Evolutionary conservation across 352 stramenopile species (phyloP).

Genomic region (Peronospora farinosa): DNA sequence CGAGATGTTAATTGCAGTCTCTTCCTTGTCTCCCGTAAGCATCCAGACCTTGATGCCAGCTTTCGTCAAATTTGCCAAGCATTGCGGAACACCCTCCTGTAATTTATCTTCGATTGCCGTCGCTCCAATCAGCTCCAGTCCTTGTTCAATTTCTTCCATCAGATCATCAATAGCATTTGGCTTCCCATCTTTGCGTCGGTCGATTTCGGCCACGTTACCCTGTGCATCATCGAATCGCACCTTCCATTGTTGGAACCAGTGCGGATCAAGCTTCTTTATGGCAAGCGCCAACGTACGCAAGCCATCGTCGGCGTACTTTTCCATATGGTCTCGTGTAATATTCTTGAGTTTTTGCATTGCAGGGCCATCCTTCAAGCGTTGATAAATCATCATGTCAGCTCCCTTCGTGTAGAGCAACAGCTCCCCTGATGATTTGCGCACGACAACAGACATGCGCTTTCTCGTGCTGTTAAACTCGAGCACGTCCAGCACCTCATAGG

Average conservation of each 20-base stretch:
- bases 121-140: slow-evolving; percentile 78
- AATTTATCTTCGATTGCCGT: slow-evolving; percentile 92
- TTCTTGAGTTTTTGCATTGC: slow-evolving; percentile 47
- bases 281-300: slow-evolving; percentile 80
- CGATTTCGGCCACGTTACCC: slow-evolving; percentile 60
- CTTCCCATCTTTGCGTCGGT: slow-evolving; percentile 75
- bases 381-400: slow-evolving; percentile 92
- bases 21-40: slow-evolving; percentile 93
- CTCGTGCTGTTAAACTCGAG: slow-evolving; percentile 76
- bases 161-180: slow-evolving; percentile 69
- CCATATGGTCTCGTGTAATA: slow-evolving; percentile 69
- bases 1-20: slow-evolving; percentile 95
- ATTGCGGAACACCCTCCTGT: slow-evolving; percentile 85
- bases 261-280: slow-evolving; percentile 57
- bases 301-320: slow-evolving; percentile 78
- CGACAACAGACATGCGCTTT: slow-evolving; percentile 73
- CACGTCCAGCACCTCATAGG: slow-evolving; percentile 62
- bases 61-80: slow-evolving; percentile 64
- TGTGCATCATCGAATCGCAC: slow-evolving; percentile 61
- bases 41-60: slow-evolving; percentile 94
- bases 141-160: slow-evolving; percentile 78
- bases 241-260: slow-evolving; percentile 73
- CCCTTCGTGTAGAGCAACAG: slow-evolving; percentile 81
- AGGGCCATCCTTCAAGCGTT: slow-evolving; percentile 51
- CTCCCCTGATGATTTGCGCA: slow-evolving; percentile 47